Percentiles rank a stretch among this genome's conserved stretches.
phyloP scores from a whole-genome alignment of 164 flowering plant species.

The Cinnamomum chago region DNA sequence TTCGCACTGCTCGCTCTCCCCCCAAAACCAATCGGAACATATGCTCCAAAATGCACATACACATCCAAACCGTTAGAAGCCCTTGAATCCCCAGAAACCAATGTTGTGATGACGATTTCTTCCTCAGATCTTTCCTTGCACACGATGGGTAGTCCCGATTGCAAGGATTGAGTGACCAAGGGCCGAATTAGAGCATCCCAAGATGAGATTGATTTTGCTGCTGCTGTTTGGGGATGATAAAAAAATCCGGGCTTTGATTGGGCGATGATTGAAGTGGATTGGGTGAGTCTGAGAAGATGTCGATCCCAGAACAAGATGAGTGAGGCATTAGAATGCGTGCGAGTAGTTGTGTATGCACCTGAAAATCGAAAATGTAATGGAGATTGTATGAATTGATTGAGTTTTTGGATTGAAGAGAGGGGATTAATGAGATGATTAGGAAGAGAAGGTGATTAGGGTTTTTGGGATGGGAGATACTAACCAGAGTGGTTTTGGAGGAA shows the following conservation, averaged over 20 bases:
- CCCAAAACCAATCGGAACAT: conserved; percentile 61
- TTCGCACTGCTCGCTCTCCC: conserved; percentile 40
- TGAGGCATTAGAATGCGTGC: conserved; percentile 56
- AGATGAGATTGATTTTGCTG: background rate
- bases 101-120: conserved; percentile 59
- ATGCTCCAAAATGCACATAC: conserved; percentile 51
- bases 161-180: conserved; percentile 46
- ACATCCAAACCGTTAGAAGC: conserved; percentile 43
- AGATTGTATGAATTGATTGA: background rate
- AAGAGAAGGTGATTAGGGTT: background rate
- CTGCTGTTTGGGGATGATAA: conserved; percentile 6
- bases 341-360: conserved; percentile 92
- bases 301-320: conserved; percentile 68
- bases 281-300: conserved; percentile 57
- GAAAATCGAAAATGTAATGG: background rate
- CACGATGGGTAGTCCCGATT: conserved; percentile 33
- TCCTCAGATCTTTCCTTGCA: conserved; percentile 31
- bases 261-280: conserved; percentile 45
- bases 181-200: conserved; percentile 36
- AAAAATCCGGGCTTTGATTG: conserved; percentile 43
- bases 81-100: conserved; percentile 47
- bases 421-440: background rate
- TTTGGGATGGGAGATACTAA: conserved; percentile 8
- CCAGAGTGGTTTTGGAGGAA: conserved; percentile 69
- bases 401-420: background rate